Conservation (phyloP, 495 filamentous ascomycete genomes). For the Penicillium ochrochloron region DNA sequence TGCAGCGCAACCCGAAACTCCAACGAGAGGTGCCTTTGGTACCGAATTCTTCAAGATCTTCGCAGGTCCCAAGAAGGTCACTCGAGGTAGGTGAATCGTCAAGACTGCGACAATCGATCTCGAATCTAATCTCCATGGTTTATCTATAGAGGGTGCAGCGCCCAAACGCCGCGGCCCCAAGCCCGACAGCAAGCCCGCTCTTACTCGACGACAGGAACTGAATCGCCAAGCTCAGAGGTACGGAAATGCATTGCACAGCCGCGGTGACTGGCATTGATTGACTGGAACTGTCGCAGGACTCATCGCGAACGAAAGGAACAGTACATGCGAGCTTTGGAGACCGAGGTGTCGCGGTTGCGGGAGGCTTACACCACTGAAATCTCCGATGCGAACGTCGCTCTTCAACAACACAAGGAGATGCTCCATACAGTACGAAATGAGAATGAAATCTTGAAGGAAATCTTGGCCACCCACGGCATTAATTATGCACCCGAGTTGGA, state of each 20-base stretch:
- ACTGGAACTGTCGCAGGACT: slow-evolving; percentile 58
- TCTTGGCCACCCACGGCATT: slow-evolving; percentile 77
- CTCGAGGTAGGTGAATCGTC: slow-evolving; percentile 38
- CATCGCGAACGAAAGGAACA: slow-evolving; percentile 96
- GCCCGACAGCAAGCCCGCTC: slow-evolving; percentile 91
- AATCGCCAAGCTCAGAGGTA: slow-evolving; percentile 97
- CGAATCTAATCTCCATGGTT: slow-evolving; percentile 7
- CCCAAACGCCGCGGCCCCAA: slow-evolving; percentile 93
- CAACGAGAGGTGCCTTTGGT: slow-evolving; percentile 32
- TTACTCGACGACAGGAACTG: slow-evolving; percentile 91
- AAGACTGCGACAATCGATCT: background rate
- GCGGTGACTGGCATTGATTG: background rate
- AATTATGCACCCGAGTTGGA: slow-evolving; percentile 50
- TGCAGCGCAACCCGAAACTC: slow-evolving; percentile 35
- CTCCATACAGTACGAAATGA: slow-evolving; percentile 55
- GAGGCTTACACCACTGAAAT: slow-evolving; percentile 51
- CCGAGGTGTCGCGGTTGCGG: slow-evolving; percentile 77
- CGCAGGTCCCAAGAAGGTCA: slow-evolving; percentile 38
- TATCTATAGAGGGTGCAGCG: slow-evolving; percentile 71
- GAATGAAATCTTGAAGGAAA: slow-evolving; percentile 74
- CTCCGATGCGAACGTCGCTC: slow-evolving; percentile 39
- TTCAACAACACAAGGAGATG: slow-evolving; percentile 49
- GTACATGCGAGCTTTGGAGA: slow-evolving; percentile 92
- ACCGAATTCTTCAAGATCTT: slow-evolving; percentile 48
- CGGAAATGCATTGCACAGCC: background rate